Base-by-base conservation (phyloP, 1,139 yeast species). In the Sugiyamaella sp. region DNA sequence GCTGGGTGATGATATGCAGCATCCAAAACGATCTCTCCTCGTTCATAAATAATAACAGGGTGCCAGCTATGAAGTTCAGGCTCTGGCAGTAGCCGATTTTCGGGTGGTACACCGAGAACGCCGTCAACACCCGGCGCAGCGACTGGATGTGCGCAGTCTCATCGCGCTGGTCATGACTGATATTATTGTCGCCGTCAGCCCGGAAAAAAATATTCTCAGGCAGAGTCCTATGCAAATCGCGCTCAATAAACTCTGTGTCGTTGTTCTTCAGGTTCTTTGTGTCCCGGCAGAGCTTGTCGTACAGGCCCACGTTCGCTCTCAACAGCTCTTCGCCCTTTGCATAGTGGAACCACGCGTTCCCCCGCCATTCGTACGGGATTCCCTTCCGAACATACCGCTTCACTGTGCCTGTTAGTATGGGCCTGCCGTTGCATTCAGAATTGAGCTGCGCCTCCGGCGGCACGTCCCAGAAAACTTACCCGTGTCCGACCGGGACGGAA, bases 311-410 rank as follows among this genome's bases (percentile, higher is more conserved):
- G 66, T 89, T 82, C 44, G 81, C 81, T 60, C 81, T 83, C 54
- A 89, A 70, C 60, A 79, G 80, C 55, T 89, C 96, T 57, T 83
- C 79, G 1, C 97, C 98, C n/a, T 85, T 84, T n/a, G 96, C 96
- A 69, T 89, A 91, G 74, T 82, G 86, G 76, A 93, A 93, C 99
- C 99, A 93, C 0, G 97, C 97, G 61, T 82, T 82, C 0, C 98
- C 99, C 62, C 99, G 75, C 97, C 97, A 91, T 67, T 89, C 97
- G 0, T 96, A 91, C 0, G 99, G 98, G 8, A 93, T 85, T 5
- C 99, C 99, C 67, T 88, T 86, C 54, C 98, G 79, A 12, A 93
- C 81, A 66, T 89, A 84, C 58, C 95, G 80, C 66, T 87, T 86
- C 58, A 90, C 77, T 17, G 17, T 39, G 5, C 8, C 8, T 8